These are phyloP conservation scores for Claviceps lovelessii DNA, from an alignment of 2,329 filamentous ascomycete species.

Conservation along the genomic window DNA sequence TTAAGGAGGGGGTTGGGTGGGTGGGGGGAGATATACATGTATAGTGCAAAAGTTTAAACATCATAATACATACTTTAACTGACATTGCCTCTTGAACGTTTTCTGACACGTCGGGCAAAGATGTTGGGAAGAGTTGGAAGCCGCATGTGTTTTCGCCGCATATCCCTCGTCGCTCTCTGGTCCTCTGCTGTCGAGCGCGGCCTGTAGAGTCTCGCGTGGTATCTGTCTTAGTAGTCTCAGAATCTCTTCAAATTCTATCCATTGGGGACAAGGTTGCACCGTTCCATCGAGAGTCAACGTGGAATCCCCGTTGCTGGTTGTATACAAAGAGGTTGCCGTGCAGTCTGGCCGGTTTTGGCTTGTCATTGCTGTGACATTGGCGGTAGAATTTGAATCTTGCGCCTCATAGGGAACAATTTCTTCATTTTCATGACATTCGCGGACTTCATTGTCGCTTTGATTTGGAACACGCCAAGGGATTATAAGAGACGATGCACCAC, in stretches of 20 bases:
- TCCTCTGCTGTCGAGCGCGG: background rate
- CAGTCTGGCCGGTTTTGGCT: background rate
- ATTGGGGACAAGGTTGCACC: background rate
- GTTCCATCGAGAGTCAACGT: background rate
- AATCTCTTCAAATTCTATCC: background rate
- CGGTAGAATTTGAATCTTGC: background rate
- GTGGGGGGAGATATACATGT: background rate
- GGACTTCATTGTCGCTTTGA: background rate
- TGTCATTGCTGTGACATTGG: background rate
- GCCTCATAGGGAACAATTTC: background rate
- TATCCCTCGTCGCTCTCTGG: background rate
- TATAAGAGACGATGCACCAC: background rate
- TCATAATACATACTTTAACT: constrained; percentile 36
- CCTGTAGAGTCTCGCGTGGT: background rate
- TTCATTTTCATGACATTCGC: background rate
- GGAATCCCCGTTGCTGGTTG: background rate
- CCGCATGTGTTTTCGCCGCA: constrained; percentile 3
- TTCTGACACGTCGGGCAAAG: constrained; percentile 31
- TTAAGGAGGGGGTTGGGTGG: too few relatives aligned
- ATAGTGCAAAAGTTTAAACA: background rate
- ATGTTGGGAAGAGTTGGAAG: background rate
- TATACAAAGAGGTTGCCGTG: background rate
- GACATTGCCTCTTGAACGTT: constrained; percentile 34
- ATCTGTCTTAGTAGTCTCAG: background rate
- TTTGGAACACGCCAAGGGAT: background rate